Percentiles rank a stretch among this genome's conserved stretches.
Conservation (phyloP, 1,284 basidiomycete genomes). For the Austropuccinia psidii region DNA sequence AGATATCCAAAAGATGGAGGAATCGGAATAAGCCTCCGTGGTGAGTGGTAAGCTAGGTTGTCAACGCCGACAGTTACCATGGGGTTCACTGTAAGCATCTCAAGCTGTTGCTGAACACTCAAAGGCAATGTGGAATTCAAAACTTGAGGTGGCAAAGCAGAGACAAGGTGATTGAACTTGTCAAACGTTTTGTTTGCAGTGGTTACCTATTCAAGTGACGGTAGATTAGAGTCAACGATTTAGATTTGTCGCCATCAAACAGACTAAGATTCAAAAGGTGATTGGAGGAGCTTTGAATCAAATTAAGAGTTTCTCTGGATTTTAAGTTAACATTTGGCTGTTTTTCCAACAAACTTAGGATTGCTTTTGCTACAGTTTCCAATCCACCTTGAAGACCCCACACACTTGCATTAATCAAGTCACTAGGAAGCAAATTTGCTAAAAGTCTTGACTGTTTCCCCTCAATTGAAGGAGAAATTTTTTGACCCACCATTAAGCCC, state of each 20-base stretch:
- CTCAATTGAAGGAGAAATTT: too few species aligned
- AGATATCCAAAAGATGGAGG: slow-evolving; percentile 83
- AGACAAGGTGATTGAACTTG: slow-evolving; percentile 39
- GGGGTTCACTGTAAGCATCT: slow-evolving; percentile 50
- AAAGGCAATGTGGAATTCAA: slow-evolving; percentile 43
- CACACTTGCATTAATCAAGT: slow-evolving; percentile 54
- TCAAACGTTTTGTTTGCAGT: neutral
- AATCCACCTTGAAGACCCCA: slow-evolving; percentile 75
- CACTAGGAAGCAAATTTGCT: neutral
- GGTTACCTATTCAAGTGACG: neutral
- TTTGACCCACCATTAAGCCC: slow-evolving; percentile 54
- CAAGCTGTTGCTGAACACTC: slow-evolving; percentile 56
- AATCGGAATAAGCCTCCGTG: slow-evolving; percentile 49
- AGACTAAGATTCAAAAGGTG: slow-evolving; percentile 42
- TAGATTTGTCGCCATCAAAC: too few species aligned
- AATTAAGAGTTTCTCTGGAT: slow-evolving; percentile 50
- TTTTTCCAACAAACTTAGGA: slow-evolving; percentile 54
- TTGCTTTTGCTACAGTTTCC: slow-evolving; percentile 58
- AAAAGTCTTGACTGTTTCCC: neutral
- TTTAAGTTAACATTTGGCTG: slow-evolving; percentile 59
- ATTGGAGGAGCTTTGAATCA: slow-evolving; percentile 48
- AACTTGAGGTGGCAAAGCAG: slow-evolving; percentile 39
- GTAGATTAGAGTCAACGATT: neutral
- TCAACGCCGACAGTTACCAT: slow-evolving; percentile 61
- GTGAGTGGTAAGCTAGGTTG: slow-evolving; percentile 56